A percentile compares a stretch with the other conserved stretches of the same genome.
These are phyloP conservation scores for Lithospermum erythrorhizon DNA, from an alignment of 257 asterid genomes.

Conservation along the genomic window DNA sequence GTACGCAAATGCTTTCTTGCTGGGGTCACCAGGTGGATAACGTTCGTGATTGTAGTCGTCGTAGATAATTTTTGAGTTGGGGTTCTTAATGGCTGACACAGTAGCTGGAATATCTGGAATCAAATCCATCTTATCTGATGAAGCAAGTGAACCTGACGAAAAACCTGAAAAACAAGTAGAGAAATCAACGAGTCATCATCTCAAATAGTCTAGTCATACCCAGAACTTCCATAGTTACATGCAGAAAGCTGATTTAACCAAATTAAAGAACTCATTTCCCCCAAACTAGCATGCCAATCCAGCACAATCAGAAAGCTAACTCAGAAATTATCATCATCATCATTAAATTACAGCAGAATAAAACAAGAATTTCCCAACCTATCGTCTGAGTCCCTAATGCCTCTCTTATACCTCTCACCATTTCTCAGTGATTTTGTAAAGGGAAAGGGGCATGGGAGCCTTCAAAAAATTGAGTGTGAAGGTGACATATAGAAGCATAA, in stretches of 20 bases:
- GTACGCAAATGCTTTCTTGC: conserved; percentile 80
- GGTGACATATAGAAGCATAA: neutral
- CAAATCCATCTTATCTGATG: conserved; percentile 21
- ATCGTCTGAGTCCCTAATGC: neutral
- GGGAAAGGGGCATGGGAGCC: neutral
- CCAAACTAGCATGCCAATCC: neutral
- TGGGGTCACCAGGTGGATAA: conserved; percentile 66
- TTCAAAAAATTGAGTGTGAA: too few relatives aligned
- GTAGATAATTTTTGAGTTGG: conserved; percentile 50
- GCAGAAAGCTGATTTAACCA: neutral
- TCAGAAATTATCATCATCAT: neutral
- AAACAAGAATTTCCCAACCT: neutral
- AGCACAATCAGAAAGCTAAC: neutral
- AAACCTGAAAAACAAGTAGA: conserved; percentile 29
- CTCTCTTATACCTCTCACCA: neutral
- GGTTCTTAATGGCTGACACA: conserved; percentile 63
- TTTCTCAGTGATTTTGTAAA: neutral
- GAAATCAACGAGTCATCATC: conserved; percentile 7
- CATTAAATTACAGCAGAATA: neutral
- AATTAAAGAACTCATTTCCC: neutral
- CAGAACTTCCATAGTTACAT: neutral
- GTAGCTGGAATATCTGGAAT: conserved; percentile 38
- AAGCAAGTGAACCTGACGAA: conserved; percentile 32
- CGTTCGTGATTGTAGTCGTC: conserved; percentile 78
- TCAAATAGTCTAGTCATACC: neutral